These are phyloP conservation scores for Roridomyces roridus DNA, from an alignment of 768 basidiomycete species.

Conservation along the genomic window DNA sequence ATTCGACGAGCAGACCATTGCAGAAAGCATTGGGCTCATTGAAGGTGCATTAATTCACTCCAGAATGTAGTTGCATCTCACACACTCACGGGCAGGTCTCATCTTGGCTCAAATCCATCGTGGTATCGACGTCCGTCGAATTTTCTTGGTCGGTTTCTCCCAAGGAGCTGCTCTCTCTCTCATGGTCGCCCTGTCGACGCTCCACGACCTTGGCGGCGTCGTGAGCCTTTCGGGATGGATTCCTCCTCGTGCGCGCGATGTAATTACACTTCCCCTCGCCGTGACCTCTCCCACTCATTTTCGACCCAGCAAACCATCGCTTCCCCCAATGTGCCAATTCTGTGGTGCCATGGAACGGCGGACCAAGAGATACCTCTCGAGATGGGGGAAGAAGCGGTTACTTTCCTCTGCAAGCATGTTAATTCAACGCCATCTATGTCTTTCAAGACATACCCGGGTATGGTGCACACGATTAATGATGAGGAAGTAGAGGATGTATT, in stretches of 20 bases:
- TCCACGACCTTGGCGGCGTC: constrained; percentile 51
- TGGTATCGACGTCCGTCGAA: constrained; percentile 40
- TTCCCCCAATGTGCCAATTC: constrained; percentile 42
- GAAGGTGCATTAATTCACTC: too few relatives aligned
- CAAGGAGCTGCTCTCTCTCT: constrained; percentile 49
- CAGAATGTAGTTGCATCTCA: too few relatives aligned
- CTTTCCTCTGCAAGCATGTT: constrained; percentile 37
- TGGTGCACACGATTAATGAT: constrained; percentile 41
- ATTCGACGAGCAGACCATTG: constrained; percentile 40
- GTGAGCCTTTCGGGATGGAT: constrained; percentile 53
- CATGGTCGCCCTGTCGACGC: constrained; percentile 44
- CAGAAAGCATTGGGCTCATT: constrained; percentile 40
- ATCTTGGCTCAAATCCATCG: constrained; percentile 44
- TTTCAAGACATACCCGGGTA: constrained; percentile 36
- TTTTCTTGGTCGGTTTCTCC: constrained; percentile 50
- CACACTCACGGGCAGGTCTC: too few relatives aligned
- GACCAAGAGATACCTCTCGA: constrained; percentile 45
- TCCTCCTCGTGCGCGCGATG: constrained; percentile 41
- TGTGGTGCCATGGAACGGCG: constrained; percentile 48
- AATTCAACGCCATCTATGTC: constrained; percentile 25
- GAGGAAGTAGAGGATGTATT: constrained; percentile 39
- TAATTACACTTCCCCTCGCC: constrained; percentile 15
- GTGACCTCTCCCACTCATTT: not conserved
- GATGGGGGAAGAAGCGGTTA: constrained; percentile 37
- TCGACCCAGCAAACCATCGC: constrained; percentile 39